These are phyloP conservation scores for Boletus fagicola DNA, from an alignment of 768 basidiomycete species.

Conservation along the genomic window DNA sequence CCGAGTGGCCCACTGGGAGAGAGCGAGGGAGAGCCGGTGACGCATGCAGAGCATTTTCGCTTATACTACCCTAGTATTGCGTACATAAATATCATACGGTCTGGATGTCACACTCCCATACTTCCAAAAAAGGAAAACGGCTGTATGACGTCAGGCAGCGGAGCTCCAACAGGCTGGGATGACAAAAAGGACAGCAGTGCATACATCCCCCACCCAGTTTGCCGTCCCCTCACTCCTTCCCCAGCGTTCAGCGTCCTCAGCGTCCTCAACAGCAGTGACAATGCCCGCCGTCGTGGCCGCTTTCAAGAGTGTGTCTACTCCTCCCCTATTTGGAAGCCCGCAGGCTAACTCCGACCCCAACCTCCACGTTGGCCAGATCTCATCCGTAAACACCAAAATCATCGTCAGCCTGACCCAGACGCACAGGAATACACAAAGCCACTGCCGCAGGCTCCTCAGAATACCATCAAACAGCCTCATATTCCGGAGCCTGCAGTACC, in stretches of 20 bases:
- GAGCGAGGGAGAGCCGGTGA: conserved; percentile 25
- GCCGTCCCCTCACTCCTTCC: neutral
- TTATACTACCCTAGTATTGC: neutral
- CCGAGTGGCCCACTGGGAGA: conserved; percentile 37
- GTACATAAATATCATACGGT: neutral
- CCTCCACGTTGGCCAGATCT: conserved; percentile 50
- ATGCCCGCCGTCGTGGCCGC: conserved; percentile 83
- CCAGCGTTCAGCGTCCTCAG: neutral
- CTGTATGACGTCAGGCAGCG: conserved; percentile 35
- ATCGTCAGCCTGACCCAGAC: conserved; percentile 41
- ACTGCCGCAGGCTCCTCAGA: conserved; percentile 20
- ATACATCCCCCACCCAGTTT: conserved; percentile 12
- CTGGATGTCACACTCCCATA: neutral
- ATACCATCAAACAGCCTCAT: conserved; percentile 35
- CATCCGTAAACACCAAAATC: conserved; percentile 73
- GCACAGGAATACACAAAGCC: conserved; percentile 24
- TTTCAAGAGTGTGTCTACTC: conserved; percentile 69
- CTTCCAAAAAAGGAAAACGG: conserved; percentile 13
- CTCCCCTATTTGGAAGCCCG: conserved; percentile 5
- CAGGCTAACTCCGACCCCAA: conserved; percentile 22
- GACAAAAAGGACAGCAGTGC: conserved; percentile 33
- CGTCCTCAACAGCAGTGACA: conserved; percentile 11
- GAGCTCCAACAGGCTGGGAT: conserved; percentile 30
- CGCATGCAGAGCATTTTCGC: neutral
- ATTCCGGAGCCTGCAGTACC: conserved; percentile 38